Base-by-base conservation (phyloP, 441 rosid genomes). In the Erodium moschatum region DNA sequence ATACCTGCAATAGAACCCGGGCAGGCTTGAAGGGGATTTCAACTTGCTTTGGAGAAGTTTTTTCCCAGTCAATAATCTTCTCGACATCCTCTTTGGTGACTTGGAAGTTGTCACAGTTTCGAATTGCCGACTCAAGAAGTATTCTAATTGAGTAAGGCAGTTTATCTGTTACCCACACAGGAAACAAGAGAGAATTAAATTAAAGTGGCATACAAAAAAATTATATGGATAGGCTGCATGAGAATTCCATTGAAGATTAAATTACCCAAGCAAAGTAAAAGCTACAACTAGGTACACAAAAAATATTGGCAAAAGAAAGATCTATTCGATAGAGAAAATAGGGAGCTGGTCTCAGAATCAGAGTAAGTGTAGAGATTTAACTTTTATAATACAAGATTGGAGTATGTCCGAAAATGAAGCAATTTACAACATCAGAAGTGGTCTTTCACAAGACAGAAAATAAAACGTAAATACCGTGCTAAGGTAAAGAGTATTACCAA, bases 11-110 rank as follows among this genome's bases (percentile, higher is more conserved):
- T 74, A 94, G 96, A 64, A 91, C 97, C 76, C 99, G 97, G 69
- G 96, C 99, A 18, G 97, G 97, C 81, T 94, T 94, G 80, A 94
- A 94, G 8, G 99, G 97, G 73, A 94, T 94, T 82, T 94, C 99
- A 35, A 94, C 99, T 85, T 82, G 99, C 76, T 86, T 91, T 5
- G 97, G 92, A 56, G 97, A 74, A 8, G 90, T 73, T 13, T 88
- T 91, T 79, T 88, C 96, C 99, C 99, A 94, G 73, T 94, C 97
- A 54, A 88, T 82, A 42, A 94, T 94, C 81, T 94, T 94, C 85
- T 91, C 97, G 67, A 89, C 94, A 83, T 94, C 97, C 61, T 81
- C 90, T 81, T 89, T 88, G 5, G 84, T 89, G 8, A 94, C 99
- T 88, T 91, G 99, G 81, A 89, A 94, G 85, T 94, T 88, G 79